Base-by-base conservation (phyloP, 768 basidiomycete species). In the Lactarius quietus region DNA sequence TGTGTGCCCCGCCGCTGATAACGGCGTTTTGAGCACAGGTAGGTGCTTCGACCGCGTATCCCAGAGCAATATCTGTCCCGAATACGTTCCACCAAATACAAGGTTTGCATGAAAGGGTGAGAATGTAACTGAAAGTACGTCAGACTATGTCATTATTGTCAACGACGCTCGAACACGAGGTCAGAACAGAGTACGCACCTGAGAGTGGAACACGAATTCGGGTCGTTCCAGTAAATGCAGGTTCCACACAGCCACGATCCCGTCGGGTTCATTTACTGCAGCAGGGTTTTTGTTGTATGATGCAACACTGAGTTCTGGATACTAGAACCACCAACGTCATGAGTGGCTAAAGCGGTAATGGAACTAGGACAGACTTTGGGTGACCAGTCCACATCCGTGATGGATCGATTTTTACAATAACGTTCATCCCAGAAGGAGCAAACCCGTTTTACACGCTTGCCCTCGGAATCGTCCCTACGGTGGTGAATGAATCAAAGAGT, bases 51-150 rank as follows among this genome's bases (percentile, higher is more conserved):
- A 93, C 55, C 97, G 88, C 9, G 95, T 98, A 73, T 99, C 97
- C 97, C 97, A 99, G 0, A 98, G 83, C 31, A 99, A 79, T 67
- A 99, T 95, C 77, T 98, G 97, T 20, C 97, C 97, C 33, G 97
- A 98, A 74, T 98, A 98, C n/a, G 97, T 98, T 28, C 97, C 97
- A 59, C 97, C 97, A 68, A 98, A 97, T 43, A 99, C 84, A 20
- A 98, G 85, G 72, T 97, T 98, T 2, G 97, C 92, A 75, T 99
- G 96, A 77, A 97, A 98, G 0, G 97, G 95, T 0, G 97, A 98
- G 75, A 98, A 98, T 9, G 90, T 88, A 8, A 98, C 93, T 0
- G 96, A 97, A 23, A 99, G 86, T 39, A 98, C 95, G 72, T 99
- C 97, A 55, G 97, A 98, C 97, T 98, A 74, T 57, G 63, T 35